Conservation (phyloP, 176 grass and related monocot species). For the Raddia guianensis region DNA sequence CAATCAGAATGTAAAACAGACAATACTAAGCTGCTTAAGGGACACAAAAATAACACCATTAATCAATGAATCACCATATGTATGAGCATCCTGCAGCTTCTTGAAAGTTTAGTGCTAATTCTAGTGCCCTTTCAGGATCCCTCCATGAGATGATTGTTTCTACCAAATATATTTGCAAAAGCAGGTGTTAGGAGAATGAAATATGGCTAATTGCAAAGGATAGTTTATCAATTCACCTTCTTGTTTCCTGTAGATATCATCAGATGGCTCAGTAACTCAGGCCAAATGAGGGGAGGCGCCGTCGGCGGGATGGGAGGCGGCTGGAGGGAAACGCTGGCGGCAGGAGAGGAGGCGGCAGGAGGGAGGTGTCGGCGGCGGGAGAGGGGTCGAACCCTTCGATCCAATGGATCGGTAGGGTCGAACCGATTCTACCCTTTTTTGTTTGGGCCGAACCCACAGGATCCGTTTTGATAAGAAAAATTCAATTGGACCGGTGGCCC, state of each 20-base stretch:
- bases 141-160: conserved; percentile 86
- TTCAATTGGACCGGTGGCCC: too few species aligned
- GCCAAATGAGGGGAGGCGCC: too few species aligned
- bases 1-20: conserved; percentile 50
- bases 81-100: conserved; percentile 74
- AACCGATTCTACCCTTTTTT: too few species aligned
- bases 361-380: too few species aligned
- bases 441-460: too few species aligned
- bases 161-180: conserved; percentile 45
- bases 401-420: too few species aligned
- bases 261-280: too few species aligned
- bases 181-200: conserved; percentile 25
- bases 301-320: too few species aligned
- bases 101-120: conserved; percentile 82
- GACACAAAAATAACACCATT: conserved; percentile 38
- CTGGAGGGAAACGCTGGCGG: too few species aligned
- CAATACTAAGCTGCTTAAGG: conserved; percentile 31
- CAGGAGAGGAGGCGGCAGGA: too few species aligned
- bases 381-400: too few species aligned
- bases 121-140: conserved; percentile 68
- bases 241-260: conserved; percentile 91
- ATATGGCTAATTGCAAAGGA: conserved; percentile 3
- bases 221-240: conserved; percentile 53
- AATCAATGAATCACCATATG: conserved; percentile 71
- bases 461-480: too few species aligned